Evolutionary conservation across 345 rosid genomes (phyloP).

Genomic region (Euclidium syriacum): DNA sequence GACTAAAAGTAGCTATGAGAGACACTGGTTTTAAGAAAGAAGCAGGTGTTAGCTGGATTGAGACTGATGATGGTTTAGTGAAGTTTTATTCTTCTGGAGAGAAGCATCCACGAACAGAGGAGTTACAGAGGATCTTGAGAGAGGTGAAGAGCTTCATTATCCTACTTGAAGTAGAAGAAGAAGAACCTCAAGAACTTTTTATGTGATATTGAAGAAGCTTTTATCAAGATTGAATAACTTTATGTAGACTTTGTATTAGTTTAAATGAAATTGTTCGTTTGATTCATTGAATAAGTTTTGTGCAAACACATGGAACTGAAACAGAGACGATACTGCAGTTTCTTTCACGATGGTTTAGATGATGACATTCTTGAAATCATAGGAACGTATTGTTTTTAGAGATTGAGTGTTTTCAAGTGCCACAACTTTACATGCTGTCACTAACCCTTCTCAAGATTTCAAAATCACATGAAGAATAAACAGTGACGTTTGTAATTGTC

Average conservation of each 20-base stretch:
- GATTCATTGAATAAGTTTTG: too few species aligned
- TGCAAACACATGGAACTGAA: too few species aligned
- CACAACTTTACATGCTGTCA: neutral
- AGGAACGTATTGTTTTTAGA: too few species aligned
- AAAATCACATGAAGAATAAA: too few species aligned
- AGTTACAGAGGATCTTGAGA: conserved; percentile 43
- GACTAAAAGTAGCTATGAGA: conserved; percentile 70
- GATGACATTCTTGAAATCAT: too few species aligned
- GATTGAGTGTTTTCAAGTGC: neutral
- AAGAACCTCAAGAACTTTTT: conserved; percentile 7
- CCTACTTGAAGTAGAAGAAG: conserved; percentile 7
- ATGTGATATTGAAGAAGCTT: neutral
- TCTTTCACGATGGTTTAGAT: too few species aligned
- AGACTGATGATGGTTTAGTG: conserved; percentile 47
- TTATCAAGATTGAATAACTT: neutral
- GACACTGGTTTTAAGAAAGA: conserved; percentile 67
- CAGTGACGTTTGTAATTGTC: too few species aligned
- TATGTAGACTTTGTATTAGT: too few species aligned
- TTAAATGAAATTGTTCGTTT: too few species aligned
- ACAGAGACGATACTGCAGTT: too few species aligned
- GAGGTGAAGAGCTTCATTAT: conserved; percentile 31
- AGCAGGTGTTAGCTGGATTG: conserved; percentile 81
- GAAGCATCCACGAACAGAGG: conserved; percentile 52
- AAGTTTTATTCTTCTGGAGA: conserved; percentile 77
- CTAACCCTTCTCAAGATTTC: too few species aligned